Base-by-base conservation (phyloP, 2,329 filamentous ascomycete species). In the Cadophora sp. region DNA sequence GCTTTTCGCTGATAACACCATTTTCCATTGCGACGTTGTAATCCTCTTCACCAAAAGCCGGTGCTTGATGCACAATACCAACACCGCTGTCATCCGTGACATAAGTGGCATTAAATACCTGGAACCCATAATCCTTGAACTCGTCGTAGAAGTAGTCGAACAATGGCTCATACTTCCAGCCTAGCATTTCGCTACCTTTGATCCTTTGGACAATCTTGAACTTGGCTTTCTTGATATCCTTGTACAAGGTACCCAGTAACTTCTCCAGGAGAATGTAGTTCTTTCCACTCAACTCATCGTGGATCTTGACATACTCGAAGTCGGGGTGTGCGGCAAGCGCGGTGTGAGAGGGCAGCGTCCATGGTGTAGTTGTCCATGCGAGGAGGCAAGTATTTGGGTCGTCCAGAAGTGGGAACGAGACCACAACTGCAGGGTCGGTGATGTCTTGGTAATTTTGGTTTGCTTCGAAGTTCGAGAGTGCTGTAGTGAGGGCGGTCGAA, bases 31-130 rank as follows among this genome's bases (percentile, higher is more conserved):
- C 92, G 67, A 96, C 88, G 72, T 90, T 90, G 83, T 97, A 97
- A 89, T 98, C 95, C 71, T 97, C 95, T 80, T 97, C 93, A 86
- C 95, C 95, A 76, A 95, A 97, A 0, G 94, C 93, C 2, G 95
- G 95, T 4, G 95, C 87, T 79, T 97, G 94, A 79, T 98, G 95
- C 53, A 98, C 95, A 70, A 98, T 91, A 76, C 95, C 95, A 41
- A 93, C 93, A 88, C 95, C 95, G 75, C 93, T 94, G 68, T 96
- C 94, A 36, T 91, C 89, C 30, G 92, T 96, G 66, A 97, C 94
- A 76, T 97, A 97, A 7, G 85, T 88, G 45, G 91, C 95, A 72
- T 92, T 94, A 70, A 97, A 78, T 4, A 97, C 91, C 73, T 85
- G 87, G 84, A 97, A 97, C 4, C 88, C 93, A 68, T 88, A 79